Conservation (phyloP, 2,329 filamentous ascomycete species). For the Helicocarpus griseus region DNA sequence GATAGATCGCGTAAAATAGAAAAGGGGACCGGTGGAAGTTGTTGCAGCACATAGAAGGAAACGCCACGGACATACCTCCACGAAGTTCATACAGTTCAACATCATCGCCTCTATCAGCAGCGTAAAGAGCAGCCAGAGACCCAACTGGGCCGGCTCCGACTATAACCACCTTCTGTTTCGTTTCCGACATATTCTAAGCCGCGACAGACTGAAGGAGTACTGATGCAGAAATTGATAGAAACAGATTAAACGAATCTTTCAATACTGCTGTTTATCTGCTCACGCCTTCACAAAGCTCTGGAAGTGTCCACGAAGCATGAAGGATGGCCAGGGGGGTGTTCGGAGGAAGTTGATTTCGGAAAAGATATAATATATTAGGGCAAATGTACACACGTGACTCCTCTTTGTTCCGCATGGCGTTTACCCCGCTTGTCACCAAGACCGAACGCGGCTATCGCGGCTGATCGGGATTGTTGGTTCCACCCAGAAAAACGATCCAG, state of each 20-base stretch:
- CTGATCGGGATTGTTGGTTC: neutral
- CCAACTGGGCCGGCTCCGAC: conserved; percentile 92
- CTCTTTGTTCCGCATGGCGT: neutral
- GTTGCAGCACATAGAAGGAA: neutral
- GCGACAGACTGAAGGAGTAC: neutral
- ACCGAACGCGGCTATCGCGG: neutral
- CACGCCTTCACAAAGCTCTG: no score
- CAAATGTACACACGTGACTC: neutral
- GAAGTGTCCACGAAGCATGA: no score
- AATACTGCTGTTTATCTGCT: no score
- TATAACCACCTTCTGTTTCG: conserved; percentile 61
- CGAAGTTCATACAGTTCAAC: conserved; percentile 93
- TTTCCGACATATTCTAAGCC: neutral
- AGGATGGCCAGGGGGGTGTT: no score
- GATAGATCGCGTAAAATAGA: no score
- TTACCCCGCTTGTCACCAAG: neutral
- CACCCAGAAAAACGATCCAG: neutral
- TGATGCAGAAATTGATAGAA: neutral
- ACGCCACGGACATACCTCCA: conserved; percentile 54
- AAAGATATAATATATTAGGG: no score
- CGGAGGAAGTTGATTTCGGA: no score
- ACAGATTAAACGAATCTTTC: neutral
- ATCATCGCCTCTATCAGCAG: conserved; percentile 73
- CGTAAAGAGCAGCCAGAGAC: conserved; percentile 83
- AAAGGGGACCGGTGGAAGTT: no score